A percentile compares a stretch with the other conserved stretches of the same genome.
These are phyloP conservation scores for Leishmania major DNA, from an alignment of 208 protist species.

Conservation along the genomic window DNA sequence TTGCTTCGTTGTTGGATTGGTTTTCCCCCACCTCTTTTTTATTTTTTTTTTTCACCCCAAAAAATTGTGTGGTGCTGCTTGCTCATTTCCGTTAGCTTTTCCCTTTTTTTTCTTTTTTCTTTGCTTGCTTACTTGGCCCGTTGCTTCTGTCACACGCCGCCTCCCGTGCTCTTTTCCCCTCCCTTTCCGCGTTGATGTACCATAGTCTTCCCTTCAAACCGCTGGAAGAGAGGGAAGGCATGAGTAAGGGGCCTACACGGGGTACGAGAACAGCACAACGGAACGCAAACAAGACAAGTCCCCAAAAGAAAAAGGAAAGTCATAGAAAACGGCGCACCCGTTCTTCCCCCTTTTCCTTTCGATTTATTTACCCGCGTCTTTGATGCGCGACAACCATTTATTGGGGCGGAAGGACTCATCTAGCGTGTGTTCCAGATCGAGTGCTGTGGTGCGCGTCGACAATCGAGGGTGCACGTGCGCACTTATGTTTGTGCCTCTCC, in stretches of 20 bases:
- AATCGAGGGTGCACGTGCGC: not conserved
- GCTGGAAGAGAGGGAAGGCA: not conserved
- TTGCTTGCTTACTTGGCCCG: not conserved
- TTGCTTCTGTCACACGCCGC: not conserved
- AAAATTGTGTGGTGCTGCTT: too few species aligned
- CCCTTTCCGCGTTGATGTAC: not conserved
- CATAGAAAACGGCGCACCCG: not conserved
- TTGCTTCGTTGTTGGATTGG: too few species aligned
- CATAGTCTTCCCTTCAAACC: not conserved
- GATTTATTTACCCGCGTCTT: conserved; percentile 11
- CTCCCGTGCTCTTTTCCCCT: not conserved
- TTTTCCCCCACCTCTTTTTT: too few species aligned
- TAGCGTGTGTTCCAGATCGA: not conserved
- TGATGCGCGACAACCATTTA: not conserved
- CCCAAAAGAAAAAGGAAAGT: not conserved
- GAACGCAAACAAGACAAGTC: not conserved
- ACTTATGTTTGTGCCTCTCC: not conserved
- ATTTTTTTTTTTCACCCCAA: too few species aligned
- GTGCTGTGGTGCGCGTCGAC: not conserved
- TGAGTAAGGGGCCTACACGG: not conserved
- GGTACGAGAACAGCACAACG: not conserved
- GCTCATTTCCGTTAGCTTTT: not conserved
- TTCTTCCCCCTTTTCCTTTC: conserved; percentile 9
- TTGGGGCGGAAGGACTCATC: not conserved
- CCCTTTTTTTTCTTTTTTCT: conserved; percentile 2